Evolutionary conservation across 2,329 filamentous ascomycete species (phyloP).

Genomic region (Alternaria sp.): DNA sequence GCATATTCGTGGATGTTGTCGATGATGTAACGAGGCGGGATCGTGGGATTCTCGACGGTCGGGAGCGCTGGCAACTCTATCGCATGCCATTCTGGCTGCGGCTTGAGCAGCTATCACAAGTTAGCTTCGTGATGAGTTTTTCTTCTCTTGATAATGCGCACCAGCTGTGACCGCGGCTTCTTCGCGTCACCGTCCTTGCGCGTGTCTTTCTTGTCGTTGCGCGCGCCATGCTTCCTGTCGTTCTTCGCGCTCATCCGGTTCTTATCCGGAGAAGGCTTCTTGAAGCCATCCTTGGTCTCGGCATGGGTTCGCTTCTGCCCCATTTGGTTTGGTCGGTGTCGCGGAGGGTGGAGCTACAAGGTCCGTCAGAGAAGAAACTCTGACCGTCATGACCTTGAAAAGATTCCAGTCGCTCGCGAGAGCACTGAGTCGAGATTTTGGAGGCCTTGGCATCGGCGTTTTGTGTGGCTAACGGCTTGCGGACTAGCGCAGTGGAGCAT

Average conservation of each 20-base stretch:
- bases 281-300: conserved; percentile 50
- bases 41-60: conserved; percentile 52
- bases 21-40: conserved; percentile 59
- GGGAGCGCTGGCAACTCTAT: conserved; percentile 62
- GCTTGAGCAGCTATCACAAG: conserved; percentile 59
- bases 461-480: conserved; percentile 21
- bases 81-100: conserved; percentile 72
- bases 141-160: conserved; percentile 19
- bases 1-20: conserved; percentile 73
- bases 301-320: conserved; percentile 51
- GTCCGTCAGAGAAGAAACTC: conserved; percentile 48
- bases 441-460: conserved; percentile 23
- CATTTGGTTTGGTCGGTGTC: conserved; percentile 45
- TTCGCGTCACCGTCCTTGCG: conserved; percentile 43
- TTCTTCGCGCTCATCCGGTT: conserved; percentile 36
- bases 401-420: conserved; percentile 22
- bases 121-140: conserved; percentile 23
- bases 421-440: conserved; percentile 15
- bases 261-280: conserved; percentile 44
- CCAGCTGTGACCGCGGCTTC: conserved; percentile 39
- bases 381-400: conserved; percentile 45
- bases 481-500: conserved; percentile 22
- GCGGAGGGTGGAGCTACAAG: conserved; percentile 36
- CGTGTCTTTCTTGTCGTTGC: conserved; percentile 26
- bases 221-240: conserved; percentile 23